phyloP scores from a whole-genome alignment of 2,329 filamentous ascomycete genomes.

The Fusarium graminum region DNA sequence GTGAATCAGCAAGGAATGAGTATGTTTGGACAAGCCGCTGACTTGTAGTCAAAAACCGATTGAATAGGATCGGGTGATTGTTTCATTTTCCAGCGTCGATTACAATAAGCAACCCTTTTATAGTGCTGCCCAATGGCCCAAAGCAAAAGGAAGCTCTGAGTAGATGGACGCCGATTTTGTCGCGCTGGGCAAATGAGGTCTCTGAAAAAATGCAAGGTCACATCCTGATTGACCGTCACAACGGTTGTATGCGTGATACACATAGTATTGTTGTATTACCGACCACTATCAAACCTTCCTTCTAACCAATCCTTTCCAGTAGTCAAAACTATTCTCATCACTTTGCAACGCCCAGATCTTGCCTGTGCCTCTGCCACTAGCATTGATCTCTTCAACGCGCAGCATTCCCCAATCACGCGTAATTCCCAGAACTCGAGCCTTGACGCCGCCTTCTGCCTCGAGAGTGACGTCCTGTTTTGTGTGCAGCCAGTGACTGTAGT shows the following conservation, averaged over 20 bases:
- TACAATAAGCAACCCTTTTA: not conserved
- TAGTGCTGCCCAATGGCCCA: not conserved
- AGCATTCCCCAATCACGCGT: constrained; percentile 92
- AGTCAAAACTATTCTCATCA: constrained; percentile 98
- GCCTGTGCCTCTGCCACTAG: constrained; percentile 79
- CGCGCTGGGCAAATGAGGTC: not conserved
- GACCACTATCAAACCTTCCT: constrained; percentile 71
- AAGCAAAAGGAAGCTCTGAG: not conserved
- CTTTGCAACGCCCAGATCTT: constrained; percentile 88
- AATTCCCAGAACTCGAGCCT: constrained; percentile 85
- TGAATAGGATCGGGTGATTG: not conserved
- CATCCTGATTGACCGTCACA: not conserved
- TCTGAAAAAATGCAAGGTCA: not conserved
- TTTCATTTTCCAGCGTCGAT: not conserved
- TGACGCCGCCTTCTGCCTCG: constrained; percentile 81
- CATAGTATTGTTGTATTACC: not conserved
- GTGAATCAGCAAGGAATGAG: not conserved
- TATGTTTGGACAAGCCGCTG: rapidly evolving
- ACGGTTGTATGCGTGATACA: not conserved
- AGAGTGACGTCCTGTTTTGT: constrained; percentile 78
- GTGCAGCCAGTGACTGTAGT: constrained; percentile 90
- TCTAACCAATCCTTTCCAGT: constrained; percentile 88
- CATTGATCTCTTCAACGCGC: constrained; percentile 83
- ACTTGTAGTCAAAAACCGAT: not conserved
- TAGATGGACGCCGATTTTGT: not conserved